These are phyloP conservation scores for Cardamine occulta DNA, from an alignment of 345 rosid species.

Conservation along the genomic window DNA sequence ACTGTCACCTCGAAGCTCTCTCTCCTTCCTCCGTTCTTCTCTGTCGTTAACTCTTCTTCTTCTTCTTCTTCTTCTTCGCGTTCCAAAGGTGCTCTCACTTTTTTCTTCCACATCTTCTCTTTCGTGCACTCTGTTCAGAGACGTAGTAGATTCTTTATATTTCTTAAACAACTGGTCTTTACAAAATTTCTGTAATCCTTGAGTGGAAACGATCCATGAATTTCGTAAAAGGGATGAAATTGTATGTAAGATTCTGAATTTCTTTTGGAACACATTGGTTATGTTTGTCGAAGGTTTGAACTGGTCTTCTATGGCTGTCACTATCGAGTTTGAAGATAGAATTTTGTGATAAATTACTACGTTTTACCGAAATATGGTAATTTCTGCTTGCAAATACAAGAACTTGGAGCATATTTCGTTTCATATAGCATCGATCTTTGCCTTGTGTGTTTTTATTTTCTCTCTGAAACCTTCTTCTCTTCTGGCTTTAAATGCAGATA, in stretches of 20 bases:
- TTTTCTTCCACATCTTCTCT: conserved; percentile 13
- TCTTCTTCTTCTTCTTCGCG: conserved; percentile 52
- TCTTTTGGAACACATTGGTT: background rate
- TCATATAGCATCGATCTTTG: background rate
- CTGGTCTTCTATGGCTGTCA: conserved; percentile 13
- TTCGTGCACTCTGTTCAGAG: conserved; percentile 3
- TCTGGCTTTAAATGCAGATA: conserved; percentile 36
- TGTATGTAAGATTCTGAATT: background rate
- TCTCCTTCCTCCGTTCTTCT: conserved; percentile 37
- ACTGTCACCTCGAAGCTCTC: conserved; percentile 49
- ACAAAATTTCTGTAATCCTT: background rate
- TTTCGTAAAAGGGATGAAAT: background rate
- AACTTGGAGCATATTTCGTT: background rate
- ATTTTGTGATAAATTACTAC: conserved; percentile 1
- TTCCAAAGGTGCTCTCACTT: conserved; percentile 52
- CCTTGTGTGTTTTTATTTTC: background rate
- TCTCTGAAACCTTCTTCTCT: background rate
- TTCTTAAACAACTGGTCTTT: conserved; percentile 16
- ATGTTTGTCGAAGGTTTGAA: background rate
- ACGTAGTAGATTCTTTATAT: conserved; percentile 17
- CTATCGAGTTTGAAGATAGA: conserved; percentile 24
- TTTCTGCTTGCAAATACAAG: background rate
- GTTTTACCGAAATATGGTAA: background rate
- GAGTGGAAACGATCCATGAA: conserved; percentile 2
- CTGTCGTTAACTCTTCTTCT: conserved; percentile 48